Conservation (phyloP, 2,329 filamentous ascomycete species). For the Davidsoniella eucalypti region DNA sequence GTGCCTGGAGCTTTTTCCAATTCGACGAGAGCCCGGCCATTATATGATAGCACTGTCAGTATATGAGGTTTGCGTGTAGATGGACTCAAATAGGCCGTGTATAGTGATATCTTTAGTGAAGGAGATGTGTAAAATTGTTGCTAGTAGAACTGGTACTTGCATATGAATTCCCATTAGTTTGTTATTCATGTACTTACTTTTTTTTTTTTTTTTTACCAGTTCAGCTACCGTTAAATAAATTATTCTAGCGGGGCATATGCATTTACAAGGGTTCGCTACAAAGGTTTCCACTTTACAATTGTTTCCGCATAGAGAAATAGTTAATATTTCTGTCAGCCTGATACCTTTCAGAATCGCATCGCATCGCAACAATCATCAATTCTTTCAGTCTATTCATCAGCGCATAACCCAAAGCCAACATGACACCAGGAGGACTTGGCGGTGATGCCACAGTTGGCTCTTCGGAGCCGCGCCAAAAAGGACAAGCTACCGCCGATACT, state of each 20-base stretch:
- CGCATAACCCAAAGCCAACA: background rate
- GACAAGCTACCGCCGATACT: constrained; percentile 70
- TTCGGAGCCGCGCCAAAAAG: constrained; percentile 48
- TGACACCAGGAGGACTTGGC: constrained; percentile 15
- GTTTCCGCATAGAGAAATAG: background rate
- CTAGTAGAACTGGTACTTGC: too few species aligned
- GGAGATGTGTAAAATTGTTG: background rate
- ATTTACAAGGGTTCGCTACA: background rate
- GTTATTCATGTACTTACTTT: background rate
- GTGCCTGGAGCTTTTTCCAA: constrained; percentile 62
- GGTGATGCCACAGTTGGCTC: constrained; percentile 40
- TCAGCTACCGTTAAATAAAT: too few species aligned
- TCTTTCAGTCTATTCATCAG: background rate
- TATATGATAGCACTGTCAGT: background rate
- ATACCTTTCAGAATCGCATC: background rate
- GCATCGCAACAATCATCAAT: background rate
- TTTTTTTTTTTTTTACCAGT: too few species aligned
- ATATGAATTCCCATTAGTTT: background rate
- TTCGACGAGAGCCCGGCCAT: constrained; percentile 42
- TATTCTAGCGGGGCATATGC: background rate
- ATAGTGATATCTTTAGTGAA: background rate
- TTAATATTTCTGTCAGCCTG: background rate
- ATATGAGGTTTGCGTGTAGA: too few species aligned
- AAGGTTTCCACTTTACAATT: background rate
- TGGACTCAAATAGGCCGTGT: background rate